A percentile compares a stretch with the other conserved stretches of the same genome.
Evolutionary conservation across 345 rosid genomes (phyloP).

Genomic region (Pistacia vera): DNA sequence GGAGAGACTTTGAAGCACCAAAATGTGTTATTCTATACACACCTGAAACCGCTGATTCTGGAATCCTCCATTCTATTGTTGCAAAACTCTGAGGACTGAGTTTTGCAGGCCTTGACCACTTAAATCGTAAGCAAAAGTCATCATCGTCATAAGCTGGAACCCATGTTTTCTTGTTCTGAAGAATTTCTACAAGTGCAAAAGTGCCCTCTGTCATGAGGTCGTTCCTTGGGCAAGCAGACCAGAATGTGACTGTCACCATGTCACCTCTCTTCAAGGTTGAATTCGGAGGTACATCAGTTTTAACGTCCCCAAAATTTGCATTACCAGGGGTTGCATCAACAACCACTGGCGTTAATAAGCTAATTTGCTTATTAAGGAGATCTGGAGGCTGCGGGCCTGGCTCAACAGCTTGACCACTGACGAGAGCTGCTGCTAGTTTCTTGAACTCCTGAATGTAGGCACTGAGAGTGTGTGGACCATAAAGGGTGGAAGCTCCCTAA

Average conservation of each 20-base stretch:
- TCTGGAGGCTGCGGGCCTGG: constrained; percentile 75
- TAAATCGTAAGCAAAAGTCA: constrained; percentile 77
- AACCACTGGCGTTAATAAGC: constrained; percentile 71
- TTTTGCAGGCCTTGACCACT: constrained; percentile 76
- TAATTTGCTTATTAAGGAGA: constrained; percentile 66
- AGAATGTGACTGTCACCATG: constrained; percentile 63
- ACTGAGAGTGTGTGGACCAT: constrained; percentile 77
- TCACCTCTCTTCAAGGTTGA: constrained; percentile 65
- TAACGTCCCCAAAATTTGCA: constrained; percentile 69
- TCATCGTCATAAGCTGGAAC: constrained; percentile 79
- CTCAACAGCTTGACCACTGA: constrained; percentile 42
- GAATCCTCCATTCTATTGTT: constrained; percentile 76
- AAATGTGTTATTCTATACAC: constrained; percentile 80
- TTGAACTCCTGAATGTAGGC: constrained; percentile 89
- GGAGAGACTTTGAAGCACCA: constrained; percentile 76
- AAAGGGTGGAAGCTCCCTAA: constrained; percentile 91
- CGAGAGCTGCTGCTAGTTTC: constrained; percentile 72
- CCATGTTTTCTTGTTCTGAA: constrained; percentile 62
- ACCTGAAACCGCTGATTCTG: constrained; percentile 53
- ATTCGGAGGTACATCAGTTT: constrained; percentile 57
- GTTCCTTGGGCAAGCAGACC: constrained; percentile 90
- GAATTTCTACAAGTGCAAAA: constrained; percentile 73
- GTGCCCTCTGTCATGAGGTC: constrained; percentile 94
- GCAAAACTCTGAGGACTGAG: constrained; percentile 70
- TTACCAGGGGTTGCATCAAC: constrained; percentile 67